Evolutionary conservation across 306 rosid genomes (phyloP).

Genomic region (Glycine latifolia): DNA sequence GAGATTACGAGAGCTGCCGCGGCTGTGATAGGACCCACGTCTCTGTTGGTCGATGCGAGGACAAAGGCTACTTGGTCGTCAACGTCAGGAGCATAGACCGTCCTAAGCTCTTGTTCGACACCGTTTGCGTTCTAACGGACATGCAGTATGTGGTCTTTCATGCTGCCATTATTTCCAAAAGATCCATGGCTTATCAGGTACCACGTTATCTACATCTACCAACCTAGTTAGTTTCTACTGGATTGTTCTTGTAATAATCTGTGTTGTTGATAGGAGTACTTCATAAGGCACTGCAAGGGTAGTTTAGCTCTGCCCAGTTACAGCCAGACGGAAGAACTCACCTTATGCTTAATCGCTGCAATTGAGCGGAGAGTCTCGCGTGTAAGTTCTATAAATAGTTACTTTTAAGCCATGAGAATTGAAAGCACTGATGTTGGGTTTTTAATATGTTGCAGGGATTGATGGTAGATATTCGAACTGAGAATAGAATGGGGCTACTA

Average conservation of each 20-base stretch:
- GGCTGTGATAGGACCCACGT: slow-evolving; percentile 61
- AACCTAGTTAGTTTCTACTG: no score
- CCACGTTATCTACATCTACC: no score
- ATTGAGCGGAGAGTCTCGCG: slow-evolving; percentile 70
- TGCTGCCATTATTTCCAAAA: slow-evolving; percentile 74
- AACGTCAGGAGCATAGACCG: slow-evolving; percentile 73
- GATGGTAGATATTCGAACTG: slow-evolving; percentile 63
- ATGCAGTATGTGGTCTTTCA: slow-evolving; percentile 83
- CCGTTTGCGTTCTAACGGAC: slow-evolving; percentile 79
- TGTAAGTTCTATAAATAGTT: no score
- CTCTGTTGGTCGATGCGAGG: slow-evolving; percentile 60
- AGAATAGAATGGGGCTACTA: slow-evolving; percentile 69
- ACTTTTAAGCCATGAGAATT: no score
- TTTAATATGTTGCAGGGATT: slow-evolving; percentile 59
- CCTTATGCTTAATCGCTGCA: slow-evolving; percentile 75
- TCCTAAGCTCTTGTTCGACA: slow-evolving; percentile 84
- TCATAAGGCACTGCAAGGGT: slow-evolving; percentile 59
- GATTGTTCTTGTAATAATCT: no score
- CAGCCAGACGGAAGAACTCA: slow-evolving; percentile 64
- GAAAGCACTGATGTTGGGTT: no score
- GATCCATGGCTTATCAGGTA: slow-evolving; percentile 77
- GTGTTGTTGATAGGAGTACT: slow-evolving; percentile 66
- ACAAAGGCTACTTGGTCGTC: slow-evolving; percentile 77
- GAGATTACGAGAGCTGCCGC: slow-evolving; percentile 62
- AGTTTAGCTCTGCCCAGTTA: slow-evolving; percentile 53